phyloP scores from a whole-genome alignment of 2,329 filamentous ascomycete genomes.

The Claviceps maximensis region DNA sequence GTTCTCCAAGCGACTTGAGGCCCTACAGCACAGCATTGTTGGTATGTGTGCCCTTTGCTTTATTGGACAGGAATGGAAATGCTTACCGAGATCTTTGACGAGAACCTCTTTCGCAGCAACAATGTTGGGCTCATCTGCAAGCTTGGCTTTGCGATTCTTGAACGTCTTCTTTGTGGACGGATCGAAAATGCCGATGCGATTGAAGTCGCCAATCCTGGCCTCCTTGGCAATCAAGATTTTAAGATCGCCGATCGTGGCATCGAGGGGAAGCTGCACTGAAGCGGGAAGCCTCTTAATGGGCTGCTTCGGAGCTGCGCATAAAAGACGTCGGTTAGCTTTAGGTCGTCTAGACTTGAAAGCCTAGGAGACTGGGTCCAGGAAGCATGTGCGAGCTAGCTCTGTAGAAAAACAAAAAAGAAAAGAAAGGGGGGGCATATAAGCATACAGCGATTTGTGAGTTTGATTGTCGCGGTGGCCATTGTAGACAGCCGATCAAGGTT shows the following conservation, averaged over 20 bases:
- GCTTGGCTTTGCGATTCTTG: conserved; percentile 44
- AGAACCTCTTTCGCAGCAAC: conserved; percentile 46
- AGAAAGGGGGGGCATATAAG: no score
- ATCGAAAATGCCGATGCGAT: conserved; percentile 50
- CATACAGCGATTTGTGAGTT: conserved; percentile 12
- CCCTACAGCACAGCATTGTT: conserved; percentile 34
- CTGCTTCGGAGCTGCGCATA: conserved; percentile 28
- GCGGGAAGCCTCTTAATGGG: conserved; percentile 41
- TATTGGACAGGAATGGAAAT: neutral
- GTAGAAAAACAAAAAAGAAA: no score
- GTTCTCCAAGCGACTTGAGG: conserved; percentile 84
- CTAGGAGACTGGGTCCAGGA: neutral
- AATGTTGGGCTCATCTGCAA: conserved; percentile 36
- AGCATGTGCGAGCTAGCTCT: neutral
- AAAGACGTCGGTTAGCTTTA: conserved; percentile 2
- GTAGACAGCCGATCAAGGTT: neutral
- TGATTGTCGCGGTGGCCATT: conserved; percentile 9
- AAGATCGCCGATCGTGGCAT: conserved; percentile 46
- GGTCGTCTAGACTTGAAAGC: neutral
- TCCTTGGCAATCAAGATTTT: conserved; percentile 42
- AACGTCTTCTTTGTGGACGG: conserved; percentile 47
- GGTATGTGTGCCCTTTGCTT: neutral
- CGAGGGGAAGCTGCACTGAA: conserved; percentile 32
- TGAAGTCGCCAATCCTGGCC: conserved; percentile 39
- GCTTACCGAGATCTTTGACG: conserved; percentile 83